Evolutionary conservation across 257 asterid genomes (phyloP), one percentile per base, ranked within the genome.

Genomic region (Solanum piurae): DNA sequence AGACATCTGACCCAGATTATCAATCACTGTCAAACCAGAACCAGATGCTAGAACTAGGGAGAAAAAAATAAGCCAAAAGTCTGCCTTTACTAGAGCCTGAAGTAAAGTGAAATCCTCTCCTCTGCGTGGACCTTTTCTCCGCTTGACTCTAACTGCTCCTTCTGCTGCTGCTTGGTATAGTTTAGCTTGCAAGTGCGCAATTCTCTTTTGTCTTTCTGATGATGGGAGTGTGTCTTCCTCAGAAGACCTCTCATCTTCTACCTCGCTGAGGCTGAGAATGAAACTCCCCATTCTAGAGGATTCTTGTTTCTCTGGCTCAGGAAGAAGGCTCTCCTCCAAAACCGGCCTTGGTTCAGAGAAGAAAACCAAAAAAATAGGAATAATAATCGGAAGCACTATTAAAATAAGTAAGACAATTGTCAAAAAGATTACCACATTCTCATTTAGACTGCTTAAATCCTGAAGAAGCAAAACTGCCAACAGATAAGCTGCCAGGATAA

Each of bases 161-260:
- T 91, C 93, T 87, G 93, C 93, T 73, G 93, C 93, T 74, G 91
- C 93, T 88, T 91, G 93, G 86, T 55, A 88, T 76, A 91, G 87
- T 72, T 89, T 91, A 62, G 93, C 93, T 83, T 91, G 93, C 87
- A 91, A 86, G 83, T 91, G 93, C 20, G 88, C 89, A 69, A 91
- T 91, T 88, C 91, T 88, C 89, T 88, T 91, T 31, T 86, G 87
- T 88, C 93, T 89, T 75, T 89, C 91, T 18, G 85, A 69, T 46
- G 88, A 85, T 36, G 90, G 89, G 87, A 91, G 91, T 23, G 44
- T 60, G 69, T 91, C 93, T 72, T 58, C 87, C 55, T 89, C 93
- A 23, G 93, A 46, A 16, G 91, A 14, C 88, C 84, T 91, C 84
- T 91, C 91, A 75, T 91, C 93, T 86, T 91, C 93, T 9, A 88